phyloP scores from a whole-genome alignment of 805 yeast genomes.

The Spathaspora hagerdaliae region DNA sequence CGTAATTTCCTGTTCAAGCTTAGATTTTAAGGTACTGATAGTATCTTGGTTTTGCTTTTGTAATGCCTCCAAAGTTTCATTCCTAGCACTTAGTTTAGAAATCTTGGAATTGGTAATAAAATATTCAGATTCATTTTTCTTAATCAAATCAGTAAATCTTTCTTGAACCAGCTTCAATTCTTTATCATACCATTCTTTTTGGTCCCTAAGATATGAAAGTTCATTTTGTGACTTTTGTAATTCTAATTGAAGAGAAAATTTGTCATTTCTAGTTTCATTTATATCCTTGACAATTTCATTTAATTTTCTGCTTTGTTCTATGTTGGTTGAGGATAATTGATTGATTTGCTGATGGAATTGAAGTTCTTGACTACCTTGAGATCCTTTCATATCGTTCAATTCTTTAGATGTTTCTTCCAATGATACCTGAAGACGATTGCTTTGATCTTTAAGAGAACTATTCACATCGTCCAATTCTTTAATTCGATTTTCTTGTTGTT shows the following conservation, averaged over 20 bases:
- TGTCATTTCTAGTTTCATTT: conserved; percentile 34
- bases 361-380: conserved; percentile 21
- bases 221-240: conserved; percentile 33
- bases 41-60: conserved; percentile 38
- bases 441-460: conserved; percentile 14
- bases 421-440: conserved; percentile 13
- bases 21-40: conserved; percentile 45
- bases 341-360: conserved; percentile 24
- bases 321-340: conserved; percentile 27
- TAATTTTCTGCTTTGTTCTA: conserved; percentile 32
- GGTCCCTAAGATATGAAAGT: conserved; percentile 26
- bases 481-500: conserved; percentile 10
- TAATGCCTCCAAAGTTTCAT: conserved; percentile 25
- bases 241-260: conserved; percentile 31
- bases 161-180: conserved; percentile 34
- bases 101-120: conserved; percentile 25
- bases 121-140: conserved; percentile 35
- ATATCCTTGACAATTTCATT: conserved; percentile 32
- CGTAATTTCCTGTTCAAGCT: conserved; percentile 23
- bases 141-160: conserved; percentile 33
- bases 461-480: conserved; percentile 8
- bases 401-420: conserved; percentile 10
- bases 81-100: conserved; percentile 21
- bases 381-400: conserved; percentile 6
- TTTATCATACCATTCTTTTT: conserved; percentile 37